phyloP scores from a whole-genome alignment of 768 basidiomycete genomes.

The Lyophyllum decastes region DNA sequence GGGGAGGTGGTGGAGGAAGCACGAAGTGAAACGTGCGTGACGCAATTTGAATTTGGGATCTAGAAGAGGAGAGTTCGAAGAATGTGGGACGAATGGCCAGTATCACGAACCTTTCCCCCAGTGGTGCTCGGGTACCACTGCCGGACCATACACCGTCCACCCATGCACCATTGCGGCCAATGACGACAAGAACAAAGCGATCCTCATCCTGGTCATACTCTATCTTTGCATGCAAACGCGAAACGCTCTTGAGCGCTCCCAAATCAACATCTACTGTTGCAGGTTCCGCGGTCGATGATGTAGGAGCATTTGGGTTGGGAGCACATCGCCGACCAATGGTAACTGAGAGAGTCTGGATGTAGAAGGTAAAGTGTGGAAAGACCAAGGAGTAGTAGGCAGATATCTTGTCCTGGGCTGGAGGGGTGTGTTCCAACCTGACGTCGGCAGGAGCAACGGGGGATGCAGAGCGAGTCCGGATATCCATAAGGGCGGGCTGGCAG shows the following conservation, averaged over 20 bases:
- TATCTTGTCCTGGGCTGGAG: constrained; percentile 69
- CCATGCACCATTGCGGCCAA: constrained; percentile 98
- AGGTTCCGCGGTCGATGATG: constrained; percentile 59
- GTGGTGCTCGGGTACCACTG: constrained; percentile 81
- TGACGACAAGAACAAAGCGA: constrained; percentile 85
- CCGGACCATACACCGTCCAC: constrained; percentile 97
- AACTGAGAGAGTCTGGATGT: constrained; percentile 92
- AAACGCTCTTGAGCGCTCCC: constrained; percentile 95
- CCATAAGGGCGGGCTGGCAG: constrained; percentile 31
- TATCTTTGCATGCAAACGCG: constrained; percentile 94
- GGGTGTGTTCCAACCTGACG: constrained; percentile 30
- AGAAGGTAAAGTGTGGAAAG: constrained; percentile 94
- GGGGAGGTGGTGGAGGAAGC: constrained; percentile 82
- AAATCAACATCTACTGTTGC: constrained; percentile 85
- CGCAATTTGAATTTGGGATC: constrained; percentile 96
- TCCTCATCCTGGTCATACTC: constrained; percentile 91
- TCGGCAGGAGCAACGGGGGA: constrained; percentile 31
- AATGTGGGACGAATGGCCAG: constrained; percentile 5
- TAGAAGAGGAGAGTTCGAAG: constrained; percentile 29
- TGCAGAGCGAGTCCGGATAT: constrained; percentile 43
- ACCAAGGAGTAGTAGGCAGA: constrained; percentile 93
- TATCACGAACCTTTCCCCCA: constrained; percentile 71
- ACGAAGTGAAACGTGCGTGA: constrained; percentile 97
- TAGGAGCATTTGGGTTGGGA: constrained; percentile 47
- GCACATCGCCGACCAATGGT: constrained; percentile 91